A percentile compares a stretch with the other conserved stretches of the same genome.
These are phyloP conservation scores for Mucor mucedo DNA, from an alignment of 371 early-diverging fungal genomes.

Conservation along the genomic window DNA sequence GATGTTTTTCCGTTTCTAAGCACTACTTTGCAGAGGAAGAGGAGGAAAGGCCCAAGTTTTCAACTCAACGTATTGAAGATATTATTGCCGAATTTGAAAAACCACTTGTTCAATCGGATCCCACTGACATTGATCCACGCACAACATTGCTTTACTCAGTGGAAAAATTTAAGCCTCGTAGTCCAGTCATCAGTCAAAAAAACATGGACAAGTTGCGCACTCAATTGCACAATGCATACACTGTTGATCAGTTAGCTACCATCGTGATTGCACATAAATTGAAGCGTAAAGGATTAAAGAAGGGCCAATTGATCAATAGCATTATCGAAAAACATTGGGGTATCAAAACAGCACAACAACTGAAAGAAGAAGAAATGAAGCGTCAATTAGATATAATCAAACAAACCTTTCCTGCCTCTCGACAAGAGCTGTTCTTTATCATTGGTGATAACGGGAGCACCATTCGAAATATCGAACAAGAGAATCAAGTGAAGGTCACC, in stretches of 20 bases:
- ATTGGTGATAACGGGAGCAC: slow-evolving; percentile 41
- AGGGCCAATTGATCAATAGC: slow-evolving; percentile 2
- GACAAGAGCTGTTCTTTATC: slow-evolving; percentile 41
- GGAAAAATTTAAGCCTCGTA: slow-evolving; percentile 16
- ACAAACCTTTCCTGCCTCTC: slow-evolving; percentile 22
- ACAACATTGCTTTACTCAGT: slow-evolving; percentile 8
- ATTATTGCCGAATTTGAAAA: slow-evolving; percentile 26
- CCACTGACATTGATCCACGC: neutral
- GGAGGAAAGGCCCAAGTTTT: slow-evolving; percentile 7
- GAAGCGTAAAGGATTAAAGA: slow-evolving; percentile 2
- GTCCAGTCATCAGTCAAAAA: neutral
- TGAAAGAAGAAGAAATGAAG: slow-evolving; percentile 15
- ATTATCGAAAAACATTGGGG: slow-evolving; percentile 36
- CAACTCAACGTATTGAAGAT: slow-evolving; percentile 19
- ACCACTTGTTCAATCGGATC: slow-evolving; percentile 1
- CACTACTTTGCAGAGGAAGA: neutral
- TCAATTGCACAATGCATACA: slow-evolving; percentile 27
- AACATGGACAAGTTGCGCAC: slow-evolving; percentile 19
- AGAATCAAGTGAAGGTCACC: slow-evolving; percentile 32
- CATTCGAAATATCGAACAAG: slow-evolving; percentile 33
- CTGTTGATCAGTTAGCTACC: slow-evolving; percentile 30
- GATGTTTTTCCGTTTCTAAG: slow-evolving; percentile 9
- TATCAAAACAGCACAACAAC: slow-evolving; percentile 25
- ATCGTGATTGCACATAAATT: slow-evolving; percentile 25
- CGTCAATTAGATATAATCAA: slow-evolving; percentile 9